Evolutionary conservation across 148 eudicot genomes (phyloP).

Genomic region (Salicornia ramosissima): DNA sequence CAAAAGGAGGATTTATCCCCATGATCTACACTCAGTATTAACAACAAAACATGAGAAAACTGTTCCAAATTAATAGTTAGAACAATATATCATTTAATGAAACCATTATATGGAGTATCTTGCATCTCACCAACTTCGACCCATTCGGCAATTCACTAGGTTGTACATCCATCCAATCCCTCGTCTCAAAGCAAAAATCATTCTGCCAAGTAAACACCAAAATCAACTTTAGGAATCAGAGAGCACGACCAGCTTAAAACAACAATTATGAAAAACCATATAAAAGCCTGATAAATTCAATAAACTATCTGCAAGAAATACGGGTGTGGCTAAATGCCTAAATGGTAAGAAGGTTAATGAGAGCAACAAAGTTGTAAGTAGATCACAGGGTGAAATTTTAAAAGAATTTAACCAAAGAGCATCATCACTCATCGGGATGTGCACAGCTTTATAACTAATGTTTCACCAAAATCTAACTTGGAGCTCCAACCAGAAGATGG

Average conservation of each 20-base stretch:
- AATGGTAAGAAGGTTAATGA: neutral
- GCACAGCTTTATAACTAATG: neutral
- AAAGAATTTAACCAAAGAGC: neutral
- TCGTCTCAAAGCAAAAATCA: constrained; percentile 60
- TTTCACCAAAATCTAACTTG: neutral
- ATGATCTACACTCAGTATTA: constrained; percentile 53
- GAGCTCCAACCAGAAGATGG: neutral
- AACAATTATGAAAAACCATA: neutral
- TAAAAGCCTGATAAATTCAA: neutral
- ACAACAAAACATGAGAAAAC: neutral
- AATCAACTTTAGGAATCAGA: neutral
- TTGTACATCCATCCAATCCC: constrained; percentile 50
- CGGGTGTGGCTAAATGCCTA: neutral
- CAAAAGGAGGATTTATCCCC: constrained; percentile 95
- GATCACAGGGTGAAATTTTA: neutral
- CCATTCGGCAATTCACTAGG: constrained; percentile 54
- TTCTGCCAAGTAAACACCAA: constrained; percentile 31
- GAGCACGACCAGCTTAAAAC: neutral
- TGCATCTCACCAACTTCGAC: constrained; percentile 45
- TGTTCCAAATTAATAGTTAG: neutral
- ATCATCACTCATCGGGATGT: neutral
- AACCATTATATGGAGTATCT: neutral
- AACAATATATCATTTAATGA: neutral
- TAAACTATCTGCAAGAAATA: neutral
- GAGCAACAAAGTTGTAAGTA: neutral